Conservation (phyloP, 1,284 basidiomycete genomes). For the Coniophora puteana region DNA sequence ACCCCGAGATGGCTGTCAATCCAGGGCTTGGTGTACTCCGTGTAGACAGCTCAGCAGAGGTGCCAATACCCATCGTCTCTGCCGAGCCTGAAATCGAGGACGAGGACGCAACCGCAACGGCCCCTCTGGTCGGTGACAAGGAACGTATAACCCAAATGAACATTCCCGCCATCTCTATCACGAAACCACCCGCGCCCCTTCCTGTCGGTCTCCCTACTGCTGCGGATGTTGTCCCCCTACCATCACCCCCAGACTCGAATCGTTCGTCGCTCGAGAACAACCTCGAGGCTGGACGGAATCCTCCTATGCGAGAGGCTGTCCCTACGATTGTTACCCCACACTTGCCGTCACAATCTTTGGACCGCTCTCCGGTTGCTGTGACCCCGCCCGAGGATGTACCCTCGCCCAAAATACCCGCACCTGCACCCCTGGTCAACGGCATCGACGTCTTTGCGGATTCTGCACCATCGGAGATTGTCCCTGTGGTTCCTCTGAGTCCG, state of each 20-base stretch:
- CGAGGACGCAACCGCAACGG: constrained; percentile 27
- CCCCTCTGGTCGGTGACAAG: constrained; percentile 27
- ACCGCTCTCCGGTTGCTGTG: too few relatives aligned
- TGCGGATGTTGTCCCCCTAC: constrained; percentile 48
- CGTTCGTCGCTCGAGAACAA: constrained; percentile 51
- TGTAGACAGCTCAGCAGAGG: constrained; percentile 37
- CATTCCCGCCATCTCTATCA: constrained; percentile 56
- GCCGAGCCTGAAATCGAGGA: constrained; percentile 21
- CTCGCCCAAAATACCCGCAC: constrained; percentile 5
- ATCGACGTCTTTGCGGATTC: constrained; percentile 45
- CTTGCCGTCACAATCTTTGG: too few relatives aligned
- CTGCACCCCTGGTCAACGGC: constrained; percentile 25
- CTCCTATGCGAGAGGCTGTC: constrained; percentile 35
- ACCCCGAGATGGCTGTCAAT: constrained; percentile 26
- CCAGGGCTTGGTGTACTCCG: constrained; percentile 37
- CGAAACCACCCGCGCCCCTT: constrained; percentile 63
- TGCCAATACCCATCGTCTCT: constrained; percentile 52
- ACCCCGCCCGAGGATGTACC: background rate
- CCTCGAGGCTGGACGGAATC: constrained; percentile 51
- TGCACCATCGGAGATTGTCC: constrained; percentile 30
- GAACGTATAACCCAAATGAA: constrained; percentile 12
- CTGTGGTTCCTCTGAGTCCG: constrained; percentile 26
- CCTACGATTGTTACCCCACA: constrained; percentile 5
- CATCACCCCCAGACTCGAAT: constrained; percentile 42
- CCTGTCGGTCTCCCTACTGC: constrained; percentile 64